These are phyloP conservation scores for Pichia deserticola DNA, from an alignment of 805 yeast genomes.

Conservation along the genomic window DNA sequence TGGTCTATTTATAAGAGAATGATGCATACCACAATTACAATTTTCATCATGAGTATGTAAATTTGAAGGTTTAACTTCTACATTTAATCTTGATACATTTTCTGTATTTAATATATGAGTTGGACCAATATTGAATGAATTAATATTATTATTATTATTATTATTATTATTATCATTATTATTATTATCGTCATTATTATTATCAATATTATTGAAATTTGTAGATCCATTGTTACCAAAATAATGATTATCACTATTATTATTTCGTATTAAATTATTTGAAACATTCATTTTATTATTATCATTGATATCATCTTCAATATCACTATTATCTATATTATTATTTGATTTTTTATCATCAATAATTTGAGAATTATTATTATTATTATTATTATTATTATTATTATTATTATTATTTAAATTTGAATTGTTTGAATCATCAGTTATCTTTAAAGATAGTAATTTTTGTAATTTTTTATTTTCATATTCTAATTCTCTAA, in stretches of 20 bases:
- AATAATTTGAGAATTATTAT: too few relatives aligned
- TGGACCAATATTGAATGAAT: not conserved
- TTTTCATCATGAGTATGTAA: constrained; percentile 41
- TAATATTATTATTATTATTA: not conserved
- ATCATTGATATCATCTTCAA: too few relatives aligned
- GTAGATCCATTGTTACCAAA: too few relatives aligned
- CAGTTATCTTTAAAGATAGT: constrained; percentile 40
- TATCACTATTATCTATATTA: too few relatives aligned
- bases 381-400: too few relatives aligned
- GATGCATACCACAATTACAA: constrained; percentile 48
- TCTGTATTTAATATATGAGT: constrained; percentile 20
- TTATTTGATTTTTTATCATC: too few relatives aligned
- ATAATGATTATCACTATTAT: too few relatives aligned
- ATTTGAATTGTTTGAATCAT: not conserved
- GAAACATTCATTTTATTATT: not conserved
- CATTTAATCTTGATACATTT: constrained; percentile 17
- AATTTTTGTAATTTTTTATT: constrained; percentile 61
- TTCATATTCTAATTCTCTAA: constrained; percentile 79
- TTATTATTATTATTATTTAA: not conserved
- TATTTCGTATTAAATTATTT: too few relatives aligned
- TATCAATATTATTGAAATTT: too few relatives aligned
- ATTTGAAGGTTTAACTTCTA: constrained; percentile 1
- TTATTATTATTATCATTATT: not conserved
- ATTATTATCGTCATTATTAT: not conserved
- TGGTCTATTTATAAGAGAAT: constrained; percentile 53